Evolutionary conservation across 805 yeast species (phyloP).

Genomic region (Candida sakaeoensis): DNA sequence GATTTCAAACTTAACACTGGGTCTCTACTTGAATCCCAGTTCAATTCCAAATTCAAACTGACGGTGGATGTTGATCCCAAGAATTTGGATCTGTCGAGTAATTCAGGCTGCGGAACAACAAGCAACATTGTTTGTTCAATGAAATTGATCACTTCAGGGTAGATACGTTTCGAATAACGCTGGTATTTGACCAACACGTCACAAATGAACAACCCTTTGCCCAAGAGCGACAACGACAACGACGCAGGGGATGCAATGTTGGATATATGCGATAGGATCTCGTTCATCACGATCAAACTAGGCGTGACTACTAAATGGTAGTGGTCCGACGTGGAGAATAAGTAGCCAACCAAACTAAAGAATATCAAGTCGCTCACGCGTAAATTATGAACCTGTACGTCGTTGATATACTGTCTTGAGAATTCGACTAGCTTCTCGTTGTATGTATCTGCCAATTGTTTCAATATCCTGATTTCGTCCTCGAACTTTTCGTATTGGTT

Average conservation of each 20-base stretch:
- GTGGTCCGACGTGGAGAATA: conserved; percentile 93
- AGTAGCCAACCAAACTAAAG: conserved; percentile 65
- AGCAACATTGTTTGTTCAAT: conserved; percentile 48
- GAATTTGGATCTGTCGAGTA: conserved; percentile 8
- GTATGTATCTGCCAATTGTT: conserved; percentile 60
- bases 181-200: conserved; percentile 71
- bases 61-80: conserved; percentile 4
- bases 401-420: conserved; percentile 54
- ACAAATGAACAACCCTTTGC: conserved; percentile 63
- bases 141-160: conserved; percentile 73
- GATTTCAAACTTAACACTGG: conserved; percentile 11
- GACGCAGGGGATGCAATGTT: no score
- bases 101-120: conserved; percentile 38
- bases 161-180: conserved; percentile 68
- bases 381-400: conserved; percentile 45
- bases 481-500: conserved; percentile 33
- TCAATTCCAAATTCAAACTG: conserved; percentile 13
- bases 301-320: conserved; percentile 92
- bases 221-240: no score
- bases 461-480: conserved; percentile 44
- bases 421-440: conserved; percentile 59
- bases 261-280: conserved; percentile 42
- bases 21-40: conserved; percentile 10
- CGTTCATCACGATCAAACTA: conserved; percentile 66
- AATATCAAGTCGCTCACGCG: conserved; percentile 55